Conservation (phyloP, 108 stramenopile species). For the Craspedostauros australis region DNA sequence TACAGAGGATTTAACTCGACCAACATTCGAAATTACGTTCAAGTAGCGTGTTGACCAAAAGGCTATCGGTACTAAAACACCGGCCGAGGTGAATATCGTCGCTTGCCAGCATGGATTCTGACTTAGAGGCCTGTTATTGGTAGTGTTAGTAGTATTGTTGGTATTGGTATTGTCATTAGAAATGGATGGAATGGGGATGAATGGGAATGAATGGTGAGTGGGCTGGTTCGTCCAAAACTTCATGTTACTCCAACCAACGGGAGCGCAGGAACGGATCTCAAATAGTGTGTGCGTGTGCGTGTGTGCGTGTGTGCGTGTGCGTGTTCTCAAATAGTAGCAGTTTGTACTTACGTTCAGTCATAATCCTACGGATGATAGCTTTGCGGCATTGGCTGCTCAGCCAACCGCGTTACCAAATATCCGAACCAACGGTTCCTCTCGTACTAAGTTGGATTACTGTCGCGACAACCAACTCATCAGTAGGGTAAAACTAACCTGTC, state of each 20-base stretch:
- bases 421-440: slow-evolving; percentile 98
- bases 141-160: no score
- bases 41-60: slow-evolving; percentile 56
- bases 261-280: no score
- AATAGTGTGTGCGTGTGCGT: no score
- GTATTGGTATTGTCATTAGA: no score
- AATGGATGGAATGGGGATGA: no score
- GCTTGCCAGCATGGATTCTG: slow-evolving; percentile 91
- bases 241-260: no score
- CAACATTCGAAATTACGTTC: slow-evolving; percentile 77
- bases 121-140: slow-evolving; percentile 96
- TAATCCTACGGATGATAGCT: slow-evolving; percentile 92
- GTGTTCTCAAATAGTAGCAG: no score
- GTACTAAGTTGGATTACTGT: slow-evolving; percentile 98
- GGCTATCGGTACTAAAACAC: slow-evolving; percentile 72
- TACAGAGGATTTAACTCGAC: slow-evolving; percentile 93
- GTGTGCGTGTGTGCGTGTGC: no score
- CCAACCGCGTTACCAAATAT: slow-evolving; percentile 93
- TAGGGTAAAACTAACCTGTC: slow-evolving; percentile 96
- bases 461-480: slow-evolving; percentile 84
- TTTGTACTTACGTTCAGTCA: no score
- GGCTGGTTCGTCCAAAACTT: no score
- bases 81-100: slow-evolving; percentile 79
- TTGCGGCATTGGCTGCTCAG: slow-evolving; percentile 89
- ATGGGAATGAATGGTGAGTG: no score